Percentiles rank a stretch among this genome's conserved stretches.
These are phyloP conservation scores for Apiospora sp. DNA, from an alignment of 2,329 filamentous ascomycete species.

Conservation along the genomic window DNA sequence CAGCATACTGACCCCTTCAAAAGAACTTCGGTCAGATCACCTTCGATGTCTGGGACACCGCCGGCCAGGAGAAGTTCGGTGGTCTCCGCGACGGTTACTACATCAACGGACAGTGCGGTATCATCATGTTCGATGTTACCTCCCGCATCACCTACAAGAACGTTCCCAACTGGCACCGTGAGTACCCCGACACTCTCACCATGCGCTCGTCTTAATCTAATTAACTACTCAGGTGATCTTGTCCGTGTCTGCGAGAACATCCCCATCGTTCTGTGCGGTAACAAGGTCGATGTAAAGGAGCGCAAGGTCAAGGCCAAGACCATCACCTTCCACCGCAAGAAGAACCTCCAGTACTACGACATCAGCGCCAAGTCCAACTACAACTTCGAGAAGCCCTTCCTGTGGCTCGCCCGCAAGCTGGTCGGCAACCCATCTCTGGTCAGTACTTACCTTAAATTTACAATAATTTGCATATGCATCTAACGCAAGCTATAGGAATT, in stretches of 20 bases:
- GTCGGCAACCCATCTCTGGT: slow-evolving; percentile 91
- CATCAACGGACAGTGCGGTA: slow-evolving; percentile 99
- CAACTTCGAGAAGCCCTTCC: slow-evolving; percentile 99
- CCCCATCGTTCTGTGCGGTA: slow-evolving; percentile 95
- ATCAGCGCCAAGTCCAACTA: slow-evolving; percentile 99
- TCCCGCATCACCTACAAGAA: slow-evolving; percentile 99
- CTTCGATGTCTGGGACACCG: slow-evolving; percentile 99
- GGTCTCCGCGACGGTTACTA: slow-evolving; percentile 99
- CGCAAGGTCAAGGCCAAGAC: slow-evolving; percentile 99
- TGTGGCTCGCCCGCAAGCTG: slow-evolving; percentile 98
- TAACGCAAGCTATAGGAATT: slow-evolving; percentile 74
- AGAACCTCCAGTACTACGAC: slow-evolving; percentile 99
- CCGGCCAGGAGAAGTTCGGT: slow-evolving; percentile 99
- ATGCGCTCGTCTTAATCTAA: slow-evolving; percentile 30
- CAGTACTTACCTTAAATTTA: slow-evolving; percentile 44
- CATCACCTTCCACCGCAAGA: slow-evolving; percentile 99
- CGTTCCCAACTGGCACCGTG: slow-evolving; percentile 99
- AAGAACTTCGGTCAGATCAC: slow-evolving; percentile 94
- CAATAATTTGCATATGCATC: slow-evolving; percentile 26
- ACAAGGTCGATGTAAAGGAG: slow-evolving; percentile 99
- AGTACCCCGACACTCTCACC: slow-evolving; percentile 50
- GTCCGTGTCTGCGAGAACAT: slow-evolving; percentile 99
- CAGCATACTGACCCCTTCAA: slow-evolving; percentile 38
- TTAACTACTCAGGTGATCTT: slow-evolving; percentile 75
- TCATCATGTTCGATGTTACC: slow-evolving; percentile 99